These are phyloP conservation scores for Cladosporium sp. DNA, from an alignment of 2,329 filamentous ascomycete species.

Conservation along the genomic window DNA sequence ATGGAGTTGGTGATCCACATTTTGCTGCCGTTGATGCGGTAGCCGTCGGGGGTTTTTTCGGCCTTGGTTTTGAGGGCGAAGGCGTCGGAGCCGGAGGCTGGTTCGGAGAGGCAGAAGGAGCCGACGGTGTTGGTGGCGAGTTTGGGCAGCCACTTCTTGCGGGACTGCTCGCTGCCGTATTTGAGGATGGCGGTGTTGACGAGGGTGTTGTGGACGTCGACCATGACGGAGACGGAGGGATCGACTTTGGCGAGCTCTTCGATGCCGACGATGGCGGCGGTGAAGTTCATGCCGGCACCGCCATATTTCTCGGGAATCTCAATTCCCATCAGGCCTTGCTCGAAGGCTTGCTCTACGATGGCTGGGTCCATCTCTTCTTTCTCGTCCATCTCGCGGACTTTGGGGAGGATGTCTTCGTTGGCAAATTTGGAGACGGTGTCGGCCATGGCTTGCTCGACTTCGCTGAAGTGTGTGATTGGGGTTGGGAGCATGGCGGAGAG, in stretches of 20 bases:
- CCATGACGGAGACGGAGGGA: slow-evolving; percentile 89
- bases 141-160: slow-evolving; percentile 84
- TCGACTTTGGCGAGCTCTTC: slow-evolving; percentile 94
- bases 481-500: slow-evolving; percentile 78
- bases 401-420: slow-evolving; percentile 79
- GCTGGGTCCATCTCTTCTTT: slow-evolving; percentile 85
- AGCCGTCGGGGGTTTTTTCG: slow-evolving; percentile 74
- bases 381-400: slow-evolving; percentile 96
- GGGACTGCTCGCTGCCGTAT: slow-evolving; percentile 69
- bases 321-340: slow-evolving; percentile 94
- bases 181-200: slow-evolving; percentile 91
- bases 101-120: slow-evolving; percentile 28
- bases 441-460: slow-evolving; percentile 82
- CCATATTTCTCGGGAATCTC: slow-evolving; percentile 98
- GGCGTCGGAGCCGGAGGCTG: slow-evolving; percentile 83
- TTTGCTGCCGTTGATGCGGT: slow-evolving; percentile 84
- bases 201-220: slow-evolving; percentile 96
- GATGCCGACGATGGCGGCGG: slow-evolving; percentile 88
- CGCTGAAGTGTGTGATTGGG: slow-evolving; percentile 87
- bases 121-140: slow-evolving; percentile 84
- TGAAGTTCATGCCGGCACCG: slow-evolving; percentile 98
- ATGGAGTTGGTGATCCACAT: slow-evolving; percentile 99
- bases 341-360: slow-evolving; percentile 88
- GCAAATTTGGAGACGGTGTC: slow-evolving; percentile 90
- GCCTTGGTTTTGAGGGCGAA: slow-evolving; percentile 93